phyloP scores from a whole-genome alignment of 306 rosid genomes.

The Rosa lucieae region DNA sequence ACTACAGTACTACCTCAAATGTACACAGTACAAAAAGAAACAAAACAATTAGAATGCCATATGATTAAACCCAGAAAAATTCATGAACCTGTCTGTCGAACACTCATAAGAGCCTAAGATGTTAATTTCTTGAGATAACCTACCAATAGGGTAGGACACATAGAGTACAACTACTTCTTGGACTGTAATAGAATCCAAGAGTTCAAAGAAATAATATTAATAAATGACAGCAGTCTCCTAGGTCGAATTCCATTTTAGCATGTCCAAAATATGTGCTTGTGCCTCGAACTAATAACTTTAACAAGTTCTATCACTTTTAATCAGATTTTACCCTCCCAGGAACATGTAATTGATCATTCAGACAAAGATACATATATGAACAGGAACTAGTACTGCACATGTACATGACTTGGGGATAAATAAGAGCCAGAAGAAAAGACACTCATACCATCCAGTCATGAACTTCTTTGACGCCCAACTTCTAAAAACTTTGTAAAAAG shows the following conservation, averaged over 20 bases:
- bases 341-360: neutral
- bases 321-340: neutral
- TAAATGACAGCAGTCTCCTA: neutral
- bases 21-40: neutral
- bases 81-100: neutral
- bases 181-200: neutral
- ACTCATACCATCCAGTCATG: constrained; percentile 82
- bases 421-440: constrained; percentile 21
- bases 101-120: neutral
- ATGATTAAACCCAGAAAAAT: neutral
- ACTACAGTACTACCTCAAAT: neutral
- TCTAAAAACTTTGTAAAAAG: constrained; percentile 70
- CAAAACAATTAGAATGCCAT: neutral
- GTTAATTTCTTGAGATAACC: neutral
- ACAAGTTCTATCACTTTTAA: neutral
- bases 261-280: neutral
- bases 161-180: neutral
- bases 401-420: constrained; percentile 8
- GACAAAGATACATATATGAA: neutral
- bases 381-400: neutral
- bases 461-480: constrained; percentile 93
- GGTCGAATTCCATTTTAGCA: neutral
- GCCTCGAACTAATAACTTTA: neutral
- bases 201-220: neutral
- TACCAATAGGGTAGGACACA: neutral